Evolutionary conservation across 2,329 filamentous ascomycete species (phyloP), one percentile per base, ranked within the genome.

Genomic region (Camptophora hylomeconis): DNA sequence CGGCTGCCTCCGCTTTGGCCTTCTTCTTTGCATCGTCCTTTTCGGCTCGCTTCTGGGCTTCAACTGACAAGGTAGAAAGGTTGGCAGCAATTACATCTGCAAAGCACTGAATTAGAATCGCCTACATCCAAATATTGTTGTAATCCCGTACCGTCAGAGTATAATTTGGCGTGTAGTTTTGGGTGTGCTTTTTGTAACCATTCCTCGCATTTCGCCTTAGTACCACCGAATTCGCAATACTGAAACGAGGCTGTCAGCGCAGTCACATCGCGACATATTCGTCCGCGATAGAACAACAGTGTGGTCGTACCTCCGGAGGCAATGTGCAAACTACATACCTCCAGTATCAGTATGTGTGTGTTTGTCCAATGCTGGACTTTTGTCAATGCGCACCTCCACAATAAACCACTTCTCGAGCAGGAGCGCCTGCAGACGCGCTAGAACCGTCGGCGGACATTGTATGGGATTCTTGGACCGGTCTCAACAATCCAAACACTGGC

Each of bases 181-280:
- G 75, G 70, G 46, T 93, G 69, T 41, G 74, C 68, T 41, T 75
- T 71, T 48, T 82, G 63, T 12, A 98, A 74, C 89, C 89, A 98
- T 55, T 95, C 86, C 57, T 87, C 80, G 62, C 89, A 98, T 62
- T 94, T 98, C 60, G 84, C 93, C 14, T 80, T 77, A 20, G 86
- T 95, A 41, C 86, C 87, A 50, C 89, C 89, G 58, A 94, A 95
- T 61, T 98, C 89, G 65, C 89, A 98, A 63, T 94, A 98, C 89
- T 95, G n/a, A n/a, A n/a, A n/a, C n/a, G n/a, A n/a, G n/a, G 60
- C 44, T 10, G 11, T 21, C 11, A 24, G 16, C 21, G 19, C 7
- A 30, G 35, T 25, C 35, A 27, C 13, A 5, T 26, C 11, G 10
- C 14, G 9, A n/a, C 7, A 21, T 8, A 13, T 22, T 12, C 20